Base-by-base conservation (phyloP, 352 stramenopile species). In the Phytophthora multivora region DNA sequence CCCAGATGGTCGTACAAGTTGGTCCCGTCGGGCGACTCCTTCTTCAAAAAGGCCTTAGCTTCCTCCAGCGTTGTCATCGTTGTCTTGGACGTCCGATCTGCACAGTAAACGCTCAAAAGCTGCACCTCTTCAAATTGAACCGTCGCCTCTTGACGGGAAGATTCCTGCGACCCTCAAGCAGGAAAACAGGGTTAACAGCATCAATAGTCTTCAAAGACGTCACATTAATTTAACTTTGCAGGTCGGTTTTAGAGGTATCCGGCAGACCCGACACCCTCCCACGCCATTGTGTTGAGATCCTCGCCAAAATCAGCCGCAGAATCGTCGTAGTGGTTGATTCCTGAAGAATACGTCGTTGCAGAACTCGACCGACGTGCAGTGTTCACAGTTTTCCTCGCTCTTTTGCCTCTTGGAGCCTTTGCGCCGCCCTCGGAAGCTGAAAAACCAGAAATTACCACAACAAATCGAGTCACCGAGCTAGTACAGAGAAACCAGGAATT, bases 11-110 rank as follows among this genome's bases (percentile, higher is more conserved):
- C 86, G 56, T 96, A 96, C 25, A 97, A 61, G 58, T 90, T 93
- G 10, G 87, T 90, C 30, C 86, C 87, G 43, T 93, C 84, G 5
- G 49, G 39, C 6, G 63, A 66, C 36, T 96, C 82, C 47, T 93
- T 88, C 72, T 96, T 89, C 51, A 97, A 59, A 62, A 95, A 96
- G 2, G 91, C 89, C 63, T 96, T 96, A 18, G 89, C 90, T 62
- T 94, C 84, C 30, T 97, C 90, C 41, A 96, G 66, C 42, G 80
- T 91, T 57, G 80, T 88, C 79, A 89, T 91, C 8, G 39, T 33
- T 16, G 23, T 3, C 7, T 35, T 19, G 8, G 12, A 11, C 6
- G 35, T n/a, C 51, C 19, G 41, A 60, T 49, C 42, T 61, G 31
- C n/a, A 31, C 28, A 56, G 56, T 51, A 43, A 53, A 30, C 21